These are phyloP conservation scores for Penicillium sp. DNA, from an alignment of 2,329 filamentous ascomycete species.

Conservation along the genomic window DNA sequence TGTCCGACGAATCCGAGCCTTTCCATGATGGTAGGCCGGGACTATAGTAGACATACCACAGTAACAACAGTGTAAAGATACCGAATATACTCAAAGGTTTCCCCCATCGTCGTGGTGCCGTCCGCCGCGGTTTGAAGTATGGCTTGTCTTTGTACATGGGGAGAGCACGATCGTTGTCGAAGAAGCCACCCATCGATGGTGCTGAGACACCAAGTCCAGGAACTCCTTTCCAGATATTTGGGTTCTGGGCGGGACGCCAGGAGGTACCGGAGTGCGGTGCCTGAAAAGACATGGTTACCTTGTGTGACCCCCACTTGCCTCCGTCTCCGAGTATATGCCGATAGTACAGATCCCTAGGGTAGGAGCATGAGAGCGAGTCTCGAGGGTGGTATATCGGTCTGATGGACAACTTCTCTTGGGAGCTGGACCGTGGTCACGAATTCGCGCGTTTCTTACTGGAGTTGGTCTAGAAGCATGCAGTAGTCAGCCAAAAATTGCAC, in stretches of 20 bases:
- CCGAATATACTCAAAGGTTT: conserved; percentile 58
- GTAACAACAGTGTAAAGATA: conserved; percentile 51
- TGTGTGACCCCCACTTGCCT: neutral
- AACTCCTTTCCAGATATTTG: conserved; percentile 31
- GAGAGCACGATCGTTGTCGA: conserved; percentile 60
- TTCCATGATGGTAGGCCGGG: conserved; percentile 17
- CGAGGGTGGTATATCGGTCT: neutral
- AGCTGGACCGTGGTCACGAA: neutral
- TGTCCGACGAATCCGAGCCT: conserved; percentile 31
- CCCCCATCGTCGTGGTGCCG: conserved; percentile 56
- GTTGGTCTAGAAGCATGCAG: neutral
- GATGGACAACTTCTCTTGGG: neutral
- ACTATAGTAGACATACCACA: conserved; percentile 67
- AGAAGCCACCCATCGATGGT: conserved; percentile 58
- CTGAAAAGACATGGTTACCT: conserved; percentile 50
- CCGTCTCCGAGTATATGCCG: conserved; percentile 4
- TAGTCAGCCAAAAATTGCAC: neutral
- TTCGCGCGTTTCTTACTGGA: neutral
- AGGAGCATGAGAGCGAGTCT: conserved; percentile 10
- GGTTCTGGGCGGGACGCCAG: conserved; percentile 57
- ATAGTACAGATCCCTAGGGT: conserved; percentile 5
- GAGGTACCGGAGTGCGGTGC: conserved; percentile 63
- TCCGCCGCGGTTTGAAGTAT: conserved; percentile 48
- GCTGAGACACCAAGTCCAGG: conserved; percentile 48
- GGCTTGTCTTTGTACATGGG: conserved; percentile 99